Conservation (phyloP, 1,284 basidiomycete genomes). For the Singerocomus rubriflavus region DNA sequence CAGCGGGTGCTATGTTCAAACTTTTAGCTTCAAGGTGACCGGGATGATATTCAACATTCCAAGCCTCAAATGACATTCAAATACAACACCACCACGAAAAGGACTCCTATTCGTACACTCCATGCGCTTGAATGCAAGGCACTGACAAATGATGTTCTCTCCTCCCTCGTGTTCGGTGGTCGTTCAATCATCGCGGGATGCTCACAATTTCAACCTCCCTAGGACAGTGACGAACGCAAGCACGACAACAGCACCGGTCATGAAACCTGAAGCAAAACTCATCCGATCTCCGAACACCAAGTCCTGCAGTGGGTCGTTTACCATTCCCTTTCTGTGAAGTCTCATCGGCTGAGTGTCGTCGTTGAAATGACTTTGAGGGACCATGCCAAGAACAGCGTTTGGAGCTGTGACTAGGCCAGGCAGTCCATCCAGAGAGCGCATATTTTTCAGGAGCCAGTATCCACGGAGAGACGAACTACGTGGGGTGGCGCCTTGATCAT, state of each 20-base stretch:
- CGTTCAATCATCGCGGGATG: neutral
- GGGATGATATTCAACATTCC: no score
- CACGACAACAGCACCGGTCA: slow-evolving; percentile 7
- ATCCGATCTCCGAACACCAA: slow-evolving; percentile 8
- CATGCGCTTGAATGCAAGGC: neutral
- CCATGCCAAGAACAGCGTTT: slow-evolving; percentile 12
- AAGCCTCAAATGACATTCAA: neutral
- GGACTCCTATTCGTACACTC: neutral
- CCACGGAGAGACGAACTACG: slow-evolving; percentile 38
- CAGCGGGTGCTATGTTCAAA: no score
- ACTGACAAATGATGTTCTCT: neutral
- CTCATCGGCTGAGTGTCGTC: slow-evolving; percentile 14
- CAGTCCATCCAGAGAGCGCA: slow-evolving; percentile 48
- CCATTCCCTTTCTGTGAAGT: neutral
- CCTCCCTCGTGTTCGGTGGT: no score
- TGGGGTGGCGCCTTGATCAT: slow-evolving; percentile 5
- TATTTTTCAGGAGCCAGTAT: slow-evolving; percentile 47
- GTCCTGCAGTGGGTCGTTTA: neutral
- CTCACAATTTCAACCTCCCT: slow-evolving; percentile 7
- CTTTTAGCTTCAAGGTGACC: no score
- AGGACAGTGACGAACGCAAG: slow-evolving; percentile 11
- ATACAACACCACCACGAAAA: neutral
- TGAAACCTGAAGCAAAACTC: slow-evolving; percentile 17
- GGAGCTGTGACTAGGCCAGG: slow-evolving; percentile 33
- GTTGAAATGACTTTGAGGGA: slow-evolving; percentile 18